Percentiles rank a stretch among this genome's conserved stretches.
Conservation (phyloP, 2,329 filamentous ascomycete genomes). For the Talaromyces sp. region DNA sequence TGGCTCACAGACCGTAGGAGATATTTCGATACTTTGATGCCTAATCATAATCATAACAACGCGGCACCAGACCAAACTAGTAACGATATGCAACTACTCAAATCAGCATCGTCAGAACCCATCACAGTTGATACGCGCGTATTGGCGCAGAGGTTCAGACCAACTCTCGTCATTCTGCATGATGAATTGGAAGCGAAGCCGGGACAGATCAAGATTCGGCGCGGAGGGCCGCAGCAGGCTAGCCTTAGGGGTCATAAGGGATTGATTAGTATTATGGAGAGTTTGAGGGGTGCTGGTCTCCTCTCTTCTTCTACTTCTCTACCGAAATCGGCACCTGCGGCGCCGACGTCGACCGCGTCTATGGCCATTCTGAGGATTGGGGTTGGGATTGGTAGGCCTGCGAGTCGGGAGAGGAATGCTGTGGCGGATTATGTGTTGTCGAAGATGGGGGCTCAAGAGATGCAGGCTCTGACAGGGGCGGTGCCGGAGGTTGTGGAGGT, state of each 20-base stretch:
- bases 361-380: slow-evolving; percentile 62
- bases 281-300: slow-evolving; percentile 48
- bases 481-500: slow-evolving; percentile 52
- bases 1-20: slow-evolving; percentile 29
- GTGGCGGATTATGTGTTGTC: slow-evolving; percentile 77
- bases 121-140: slow-evolving; percentile 20
- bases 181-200: slow-evolving; percentile 78
- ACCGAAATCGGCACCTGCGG: slow-evolving; percentile 31
- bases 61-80: background rate
- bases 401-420: slow-evolving; percentile 61
- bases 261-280: slow-evolving; percentile 63
- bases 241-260: slow-evolving; percentile 74
- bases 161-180: slow-evolving; percentile 73
- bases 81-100: slow-evolving; percentile 4
- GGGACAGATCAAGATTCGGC: slow-evolving; percentile 65
- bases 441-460: slow-evolving; percentile 59
- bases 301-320: slow-evolving; percentile 24
- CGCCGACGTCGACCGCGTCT: slow-evolving; percentile 25
- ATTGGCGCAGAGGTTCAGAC: slow-evolving; percentile 22
- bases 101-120: background rate
- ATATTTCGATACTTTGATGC: slow-evolving; percentile 17
- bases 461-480: slow-evolving; percentile 50
- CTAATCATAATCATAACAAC: background rate
- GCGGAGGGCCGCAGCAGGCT: slow-evolving; percentile 53
- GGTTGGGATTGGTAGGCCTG: slow-evolving; percentile 83